These are phyloP conservation scores for Wallacemonas sp. DNA, from an alignment of 208 protist genomes.

Conservation along the genomic window DNA sequence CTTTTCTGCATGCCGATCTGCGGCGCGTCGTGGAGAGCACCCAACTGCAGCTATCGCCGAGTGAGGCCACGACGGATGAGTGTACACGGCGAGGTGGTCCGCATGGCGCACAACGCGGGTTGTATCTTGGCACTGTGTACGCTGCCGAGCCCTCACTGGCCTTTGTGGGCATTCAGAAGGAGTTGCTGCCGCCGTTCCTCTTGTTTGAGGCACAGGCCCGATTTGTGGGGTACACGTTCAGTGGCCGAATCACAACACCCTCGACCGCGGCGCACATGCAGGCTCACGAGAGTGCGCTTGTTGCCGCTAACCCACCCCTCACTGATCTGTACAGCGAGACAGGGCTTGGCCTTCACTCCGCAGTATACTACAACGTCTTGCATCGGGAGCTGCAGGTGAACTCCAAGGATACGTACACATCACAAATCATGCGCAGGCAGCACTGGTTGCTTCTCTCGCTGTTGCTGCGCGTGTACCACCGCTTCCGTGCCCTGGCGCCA, in stretches of 20 bases:
- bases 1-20: constrained; percentile 71
- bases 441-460: constrained; percentile 63
- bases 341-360: constrained; percentile 71
- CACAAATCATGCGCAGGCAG: constrained; percentile 55
- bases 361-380: constrained; percentile 83
- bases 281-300: constrained; percentile 35
- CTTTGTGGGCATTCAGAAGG: constrained; percentile 75
- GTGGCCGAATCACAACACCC: constrained; percentile 53
- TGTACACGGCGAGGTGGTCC: neutral
- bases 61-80: neutral
- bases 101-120: constrained; percentile 16
- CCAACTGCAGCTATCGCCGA: constrained; percentile 9
- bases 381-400: constrained; percentile 73
- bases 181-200: constrained; percentile 78
- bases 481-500: constrained; percentile 73
- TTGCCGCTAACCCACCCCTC: constrained; percentile 30
- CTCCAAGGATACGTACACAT: constrained; percentile 75
- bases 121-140: constrained; percentile 82
- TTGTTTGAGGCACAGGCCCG: constrained; percentile 84
- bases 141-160: constrained; percentile 56
- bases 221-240: constrained; percentile 82
- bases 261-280: constrained; percentile 17
- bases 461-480: constrained; percentile 72
- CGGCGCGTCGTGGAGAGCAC: constrained; percentile 53
- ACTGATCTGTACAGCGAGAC: constrained; percentile 32